Evolutionary conservation across 225 moss, liverwort and hornwort genomes (phyloP).

Genomic region (Bryoerythrophyllum caledonicum): DNA sequence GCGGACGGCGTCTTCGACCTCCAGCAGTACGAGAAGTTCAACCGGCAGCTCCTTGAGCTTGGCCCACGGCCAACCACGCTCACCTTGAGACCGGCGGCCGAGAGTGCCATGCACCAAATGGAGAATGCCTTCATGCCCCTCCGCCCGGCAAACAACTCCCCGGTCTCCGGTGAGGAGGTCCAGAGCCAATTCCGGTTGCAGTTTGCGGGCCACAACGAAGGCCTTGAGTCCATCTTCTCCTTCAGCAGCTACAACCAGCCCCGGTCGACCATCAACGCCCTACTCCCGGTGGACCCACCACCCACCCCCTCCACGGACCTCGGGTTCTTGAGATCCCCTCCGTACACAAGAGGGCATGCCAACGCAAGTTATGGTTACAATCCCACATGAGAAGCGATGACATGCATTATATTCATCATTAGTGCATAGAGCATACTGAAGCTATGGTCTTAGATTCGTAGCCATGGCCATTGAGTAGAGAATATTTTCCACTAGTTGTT

Average conservation of each 20-base stretch:
- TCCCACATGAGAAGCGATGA: conserved; percentile 38
- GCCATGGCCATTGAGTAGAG: background rate
- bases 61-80: conserved; percentile 29
- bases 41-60: conserved; percentile 28
- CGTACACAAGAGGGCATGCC: conserved; percentile 8
- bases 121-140: conserved; percentile 41
- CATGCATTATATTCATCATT: conserved; percentile 19
- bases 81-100: conserved; percentile 33
- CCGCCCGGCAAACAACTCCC: conserved; percentile 11
- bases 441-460: conserved; percentile 26
- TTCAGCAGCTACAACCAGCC: conserved; percentile 41
- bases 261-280: conserved; percentile 37
- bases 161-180: conserved; percentile 73
- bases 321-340: conserved; percentile 26
- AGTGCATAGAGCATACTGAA: conserved; percentile 47
- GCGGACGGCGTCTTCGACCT: conserved; percentile 27
- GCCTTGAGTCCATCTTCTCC: conserved; percentile 49
- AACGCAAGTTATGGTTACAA: conserved; percentile 27
- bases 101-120: conserved; percentile 39
- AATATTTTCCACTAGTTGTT: conserved; percentile 1
- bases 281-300: conserved; percentile 27
- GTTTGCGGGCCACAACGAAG: conserved; percentile 37
- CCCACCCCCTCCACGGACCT: conserved; percentile 27
- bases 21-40: conserved; percentile 21
- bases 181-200: conserved; percentile 73